phyloP scores from a whole-genome alignment of 208 protist species.

The Entamoeba histolytica region DNA sequence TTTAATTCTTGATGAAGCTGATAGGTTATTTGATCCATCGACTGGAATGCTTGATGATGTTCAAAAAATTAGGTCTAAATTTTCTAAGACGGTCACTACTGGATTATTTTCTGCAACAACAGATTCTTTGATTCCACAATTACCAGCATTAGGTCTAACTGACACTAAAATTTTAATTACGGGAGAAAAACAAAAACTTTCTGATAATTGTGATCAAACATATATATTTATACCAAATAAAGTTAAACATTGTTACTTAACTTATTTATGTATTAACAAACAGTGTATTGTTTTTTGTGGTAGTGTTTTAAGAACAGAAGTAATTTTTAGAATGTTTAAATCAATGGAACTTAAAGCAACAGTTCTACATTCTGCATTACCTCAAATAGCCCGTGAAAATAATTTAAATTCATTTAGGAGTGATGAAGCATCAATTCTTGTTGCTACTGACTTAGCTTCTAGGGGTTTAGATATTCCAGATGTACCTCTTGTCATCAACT shows the following conservation, averaged over 20 bases:
- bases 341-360: background rate
- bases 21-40: background rate
- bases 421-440: constrained; percentile 58
- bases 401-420: background rate
- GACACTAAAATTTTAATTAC: background rate
- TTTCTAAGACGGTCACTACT: background rate
- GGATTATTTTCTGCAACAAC: background rate
- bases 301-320: background rate
- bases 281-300: background rate
- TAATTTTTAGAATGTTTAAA: background rate
- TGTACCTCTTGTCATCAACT: constrained; percentile 84
- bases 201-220: background rate
- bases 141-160: background rate
- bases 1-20: background rate
- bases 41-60: background rate
- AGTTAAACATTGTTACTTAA: background rate
- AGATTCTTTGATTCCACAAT: background rate
- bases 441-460: constrained; percentile 85
- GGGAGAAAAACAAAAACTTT: background rate
- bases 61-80: background rate
- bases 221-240: background rate
- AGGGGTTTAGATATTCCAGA: constrained; percentile 86
- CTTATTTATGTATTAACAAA: background rate
- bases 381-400: background rate
- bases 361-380: background rate